Conservation (phyloP, 371 early-diverging fungal species). For the Cokeromyces recurvatus region DNA sequence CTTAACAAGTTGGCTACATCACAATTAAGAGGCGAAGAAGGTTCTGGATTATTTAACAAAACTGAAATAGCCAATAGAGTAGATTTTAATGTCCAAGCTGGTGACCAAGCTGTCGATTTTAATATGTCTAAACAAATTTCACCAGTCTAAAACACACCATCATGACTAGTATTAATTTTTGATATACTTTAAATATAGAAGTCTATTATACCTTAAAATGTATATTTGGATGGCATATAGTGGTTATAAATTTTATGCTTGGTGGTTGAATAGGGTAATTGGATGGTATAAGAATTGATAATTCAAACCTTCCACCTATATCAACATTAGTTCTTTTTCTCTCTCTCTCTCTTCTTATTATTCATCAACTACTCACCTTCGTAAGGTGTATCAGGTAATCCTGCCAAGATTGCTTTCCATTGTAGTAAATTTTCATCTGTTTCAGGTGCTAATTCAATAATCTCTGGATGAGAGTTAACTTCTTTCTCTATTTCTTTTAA, state of each 20-base stretch:
- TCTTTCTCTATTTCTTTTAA: slow-evolving; percentile 55
- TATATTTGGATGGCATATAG: slow-evolving; percentile 79
- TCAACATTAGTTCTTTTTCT: no score
- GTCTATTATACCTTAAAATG: slow-evolving; percentile 57
- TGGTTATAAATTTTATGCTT: slow-evolving; percentile 64
- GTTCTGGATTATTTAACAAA: slow-evolving; percentile 73
- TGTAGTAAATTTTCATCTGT: slow-evolving; percentile 76
- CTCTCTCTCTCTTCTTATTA: no score
- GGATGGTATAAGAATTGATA: slow-evolving; percentile 54
- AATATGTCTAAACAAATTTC: slow-evolving; percentile 85
- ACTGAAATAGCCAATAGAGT: slow-evolving; percentile 69
- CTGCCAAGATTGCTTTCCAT: slow-evolving; percentile 87
- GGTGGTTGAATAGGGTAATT: slow-evolving; percentile 78
- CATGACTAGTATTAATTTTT: no score
- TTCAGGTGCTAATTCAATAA: slow-evolving; percentile 55
- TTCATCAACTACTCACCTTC: slow-evolving; percentile 41
- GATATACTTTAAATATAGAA: no score
- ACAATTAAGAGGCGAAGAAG: slow-evolving; percentile 88
- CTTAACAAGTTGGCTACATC: slow-evolving; percentile 92
- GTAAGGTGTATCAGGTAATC: slow-evolving; percentile 83
- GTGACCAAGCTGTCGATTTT: slow-evolving; percentile 80
- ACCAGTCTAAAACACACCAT: slow-evolving; percentile 72
- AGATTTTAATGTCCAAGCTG: slow-evolving; percentile 77
- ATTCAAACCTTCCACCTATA: slow-evolving; percentile 55
- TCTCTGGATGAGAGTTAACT: slow-evolving; percentile 47